Evolutionary conservation across 2,329 filamentous ascomycete species (phyloP).

Genomic region (Fusarium pininemorale): DNA sequence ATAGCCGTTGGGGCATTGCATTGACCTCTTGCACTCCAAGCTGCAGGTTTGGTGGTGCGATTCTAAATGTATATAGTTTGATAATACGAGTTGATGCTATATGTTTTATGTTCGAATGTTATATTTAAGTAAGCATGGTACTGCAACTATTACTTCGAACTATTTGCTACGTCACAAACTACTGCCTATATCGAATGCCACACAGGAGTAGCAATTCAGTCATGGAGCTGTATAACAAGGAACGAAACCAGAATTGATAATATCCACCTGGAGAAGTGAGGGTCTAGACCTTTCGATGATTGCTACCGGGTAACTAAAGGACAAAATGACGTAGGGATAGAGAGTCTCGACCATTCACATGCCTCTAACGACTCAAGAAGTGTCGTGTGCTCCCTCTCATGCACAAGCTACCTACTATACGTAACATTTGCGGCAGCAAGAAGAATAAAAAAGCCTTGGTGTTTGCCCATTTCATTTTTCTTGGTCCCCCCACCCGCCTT

Average conservation of each 20-base stretch:
- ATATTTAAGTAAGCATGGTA: background rate
- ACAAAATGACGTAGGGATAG: background rate
- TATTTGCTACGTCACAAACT: background rate
- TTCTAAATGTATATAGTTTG: background rate
- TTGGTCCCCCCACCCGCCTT: background rate
- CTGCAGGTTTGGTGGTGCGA: background rate
- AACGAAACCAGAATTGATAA: background rate
- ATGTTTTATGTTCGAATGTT: no score
- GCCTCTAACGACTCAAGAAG: background rate
- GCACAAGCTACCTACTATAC: background rate
- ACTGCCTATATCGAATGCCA: background rate
- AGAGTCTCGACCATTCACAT: background rate
- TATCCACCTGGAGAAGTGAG: background rate
- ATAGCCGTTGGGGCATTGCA: background rate
- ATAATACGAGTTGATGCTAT: background rate
- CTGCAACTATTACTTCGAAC: background rate
- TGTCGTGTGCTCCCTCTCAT: background rate
- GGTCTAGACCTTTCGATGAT: background rate
- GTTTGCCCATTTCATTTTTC: conserved; percentile 11
- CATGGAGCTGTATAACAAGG: background rate
- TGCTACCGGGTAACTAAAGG: background rate
- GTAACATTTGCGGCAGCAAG: background rate
- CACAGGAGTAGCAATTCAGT: background rate
- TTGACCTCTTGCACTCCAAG: background rate
- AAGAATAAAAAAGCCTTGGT: conserved; percentile 10